Conservation (phyloP, 441 rosid genomes). For the Kokia cookei region DNA sequence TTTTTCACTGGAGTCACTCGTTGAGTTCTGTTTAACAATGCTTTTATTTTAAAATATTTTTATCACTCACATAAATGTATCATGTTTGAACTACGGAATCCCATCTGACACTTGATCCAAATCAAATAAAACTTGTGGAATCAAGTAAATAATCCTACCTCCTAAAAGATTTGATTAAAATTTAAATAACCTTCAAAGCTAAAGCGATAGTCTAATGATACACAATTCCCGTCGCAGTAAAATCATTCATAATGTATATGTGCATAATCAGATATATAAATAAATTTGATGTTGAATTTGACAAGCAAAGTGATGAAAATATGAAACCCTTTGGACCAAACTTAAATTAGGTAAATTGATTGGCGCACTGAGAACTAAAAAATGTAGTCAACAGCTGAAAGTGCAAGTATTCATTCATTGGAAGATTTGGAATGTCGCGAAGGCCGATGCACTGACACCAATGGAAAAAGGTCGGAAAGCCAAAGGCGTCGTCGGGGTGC, state of each 20-base stretch:
- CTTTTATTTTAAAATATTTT: too few species aligned
- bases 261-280: background rate
- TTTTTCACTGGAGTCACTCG: too few species aligned
- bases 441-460: slow-evolving; percentile 1
- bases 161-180: too few species aligned
- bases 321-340: too few species aligned
- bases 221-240: background rate
- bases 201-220: background rate
- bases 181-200: background rate
- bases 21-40: too few species aligned
- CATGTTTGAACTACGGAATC: too few species aligned
- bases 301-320: background rate
- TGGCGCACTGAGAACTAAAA: background rate
- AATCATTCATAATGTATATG: too few species aligned
- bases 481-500: background rate
- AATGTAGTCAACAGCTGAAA: background rate
- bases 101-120: background rate
- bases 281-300: background rate
- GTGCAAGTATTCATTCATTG: background rate
- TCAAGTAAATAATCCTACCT: too few species aligned
- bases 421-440: background rate
- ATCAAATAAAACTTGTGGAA: background rate
- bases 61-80: too few species aligned
- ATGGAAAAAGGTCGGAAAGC: slow-evolving; percentile 3
- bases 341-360: background rate